Evolutionary conservation across 78 protist species (phyloP), one percentile per base, ranked within the genome.

Genomic region (Diacronema lutheri): DNA sequence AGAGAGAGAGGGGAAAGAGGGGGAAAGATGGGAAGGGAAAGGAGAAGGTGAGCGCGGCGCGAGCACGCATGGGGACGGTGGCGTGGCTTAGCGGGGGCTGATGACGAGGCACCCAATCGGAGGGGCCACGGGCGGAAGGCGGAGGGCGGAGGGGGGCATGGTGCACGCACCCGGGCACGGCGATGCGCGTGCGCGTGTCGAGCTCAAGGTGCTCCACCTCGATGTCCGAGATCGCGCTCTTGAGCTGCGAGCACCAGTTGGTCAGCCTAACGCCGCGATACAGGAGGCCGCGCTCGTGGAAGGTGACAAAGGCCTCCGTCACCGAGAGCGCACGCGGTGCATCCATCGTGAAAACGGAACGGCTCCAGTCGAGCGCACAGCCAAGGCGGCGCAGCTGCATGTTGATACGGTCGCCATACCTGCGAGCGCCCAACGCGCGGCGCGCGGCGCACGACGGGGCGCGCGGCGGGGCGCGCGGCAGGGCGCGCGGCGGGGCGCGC

Each of bases 161-260:
- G n/a, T n/a, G n/a, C n/a, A n/a, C n/a, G n/a, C n/a, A n/a, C n/a
- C 97, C 97, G 23, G 98, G 98, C 11, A 97, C 96, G 37, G 66
- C 4, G 61, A 92, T 0, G 82, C 82, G 56, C 25, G 88, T 86
- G 79, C 82, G 86, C 74, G 56, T 81, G 37, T 84, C 88, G 20
- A 95, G 44, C 35, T 83, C 86, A 3, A 62, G 33, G 35, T 91
- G 56, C 19, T 85, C 91, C n/a, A 90, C 92, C 80, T 97, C 98
- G 20, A 95, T 78, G 55, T 95, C 97, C n/a, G 97, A 95, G n/a
- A 97, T 93, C 13, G 95, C 98, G 0, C 97, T 91, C 56, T 86
- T 88, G 11, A 97, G 90, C 9, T 41, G 13, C 31, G 92, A 88
- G 41, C 91, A 92, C 98, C 98, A 97, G 90, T 95, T 96, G 80